These are phyloP conservation scores for Arabidopsis arenosa DNA, from an alignment of 345 rosid genomes.

Conservation along the genomic window DNA sequence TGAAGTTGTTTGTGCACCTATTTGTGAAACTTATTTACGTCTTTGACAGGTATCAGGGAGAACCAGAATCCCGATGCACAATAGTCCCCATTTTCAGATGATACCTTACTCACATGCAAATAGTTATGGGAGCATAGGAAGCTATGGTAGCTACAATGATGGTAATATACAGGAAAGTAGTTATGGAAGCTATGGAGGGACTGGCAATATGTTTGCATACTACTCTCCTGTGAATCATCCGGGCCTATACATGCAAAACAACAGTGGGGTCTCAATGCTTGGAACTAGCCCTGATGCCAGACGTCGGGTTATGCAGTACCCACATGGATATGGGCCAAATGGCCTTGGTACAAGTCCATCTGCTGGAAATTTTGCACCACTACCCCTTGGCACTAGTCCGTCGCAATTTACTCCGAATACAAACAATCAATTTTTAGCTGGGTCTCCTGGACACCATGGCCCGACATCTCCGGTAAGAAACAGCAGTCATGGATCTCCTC, in stretches of 20 bases:
- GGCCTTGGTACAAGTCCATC: conserved; percentile 94
- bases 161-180: conserved; percentile 78
- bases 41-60: conserved; percentile 71
- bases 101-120: conserved; percentile 70
- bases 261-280: conserved; percentile 70
- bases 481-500: conserved; percentile 90
- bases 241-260: conserved; percentile 75
- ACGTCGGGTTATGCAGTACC: conserved; percentile 69
- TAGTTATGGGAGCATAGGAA: conserved; percentile 96
- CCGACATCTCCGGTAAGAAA: conserved; percentile 94
- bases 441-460: conserved; percentile 97
- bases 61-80: conserved; percentile 67
- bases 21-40: conserved; percentile 32
- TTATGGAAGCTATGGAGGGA: conserved; percentile 93
- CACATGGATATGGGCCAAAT: conserved; percentile 83
- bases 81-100: conserved; percentile 81
- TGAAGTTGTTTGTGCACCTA: conserved; percentile 32
- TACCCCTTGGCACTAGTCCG: conserved; percentile 96
- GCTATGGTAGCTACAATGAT: conserved; percentile 95
- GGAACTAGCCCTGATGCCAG: conserved; percentile 98
- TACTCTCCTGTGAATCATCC: conserved; percentile 93
- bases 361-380: conserved; percentile 87
- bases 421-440: conserved; percentile 63
- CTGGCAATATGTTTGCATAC: conserved; percentile 72
- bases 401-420: conserved; percentile 92